phyloP scores from a whole-genome alignment of 306 rosid species.

The Ziziphus jujuba region DNA sequence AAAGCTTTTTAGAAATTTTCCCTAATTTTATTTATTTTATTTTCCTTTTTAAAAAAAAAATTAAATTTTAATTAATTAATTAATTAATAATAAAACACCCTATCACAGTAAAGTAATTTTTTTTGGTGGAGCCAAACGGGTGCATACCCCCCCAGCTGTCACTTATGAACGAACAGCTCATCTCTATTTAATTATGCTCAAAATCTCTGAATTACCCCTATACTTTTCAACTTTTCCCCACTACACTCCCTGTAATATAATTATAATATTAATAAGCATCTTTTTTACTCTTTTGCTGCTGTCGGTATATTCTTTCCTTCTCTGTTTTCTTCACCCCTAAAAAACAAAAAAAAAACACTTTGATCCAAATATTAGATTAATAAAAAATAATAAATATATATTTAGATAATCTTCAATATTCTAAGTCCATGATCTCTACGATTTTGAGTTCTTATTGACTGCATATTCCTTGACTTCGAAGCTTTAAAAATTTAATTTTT shows the following conservation, averaged over 20 bases:
- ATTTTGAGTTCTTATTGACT: no score
- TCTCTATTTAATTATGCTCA: background rate
- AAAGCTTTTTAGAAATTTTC: background rate
- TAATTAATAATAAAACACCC: background rate
- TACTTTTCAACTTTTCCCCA: background rate
- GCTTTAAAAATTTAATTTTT: no score
- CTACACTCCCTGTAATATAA: no score
- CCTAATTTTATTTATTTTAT: background rate
- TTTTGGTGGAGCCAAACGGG: constrained; percentile 21
- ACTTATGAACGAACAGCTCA: constrained; percentile 36
- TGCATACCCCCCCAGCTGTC: constrained; percentile 33
- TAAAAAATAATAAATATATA: no score
- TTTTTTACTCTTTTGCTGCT: background rate
- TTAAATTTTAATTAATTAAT: background rate
- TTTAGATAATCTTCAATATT: no score
- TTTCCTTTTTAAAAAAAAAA: background rate
- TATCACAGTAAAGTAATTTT: background rate
- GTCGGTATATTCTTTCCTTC: background rate
- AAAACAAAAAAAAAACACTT: no score
- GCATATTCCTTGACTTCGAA: no score
- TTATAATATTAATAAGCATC: no score
- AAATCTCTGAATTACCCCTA: constrained; percentile 7
- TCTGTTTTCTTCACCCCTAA: no score
- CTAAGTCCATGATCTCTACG: no score
- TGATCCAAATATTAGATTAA: no score